Conservation (phyloP, 1,284 basidiomycete genomes). For the Ceratobasidium sp. region DNA sequence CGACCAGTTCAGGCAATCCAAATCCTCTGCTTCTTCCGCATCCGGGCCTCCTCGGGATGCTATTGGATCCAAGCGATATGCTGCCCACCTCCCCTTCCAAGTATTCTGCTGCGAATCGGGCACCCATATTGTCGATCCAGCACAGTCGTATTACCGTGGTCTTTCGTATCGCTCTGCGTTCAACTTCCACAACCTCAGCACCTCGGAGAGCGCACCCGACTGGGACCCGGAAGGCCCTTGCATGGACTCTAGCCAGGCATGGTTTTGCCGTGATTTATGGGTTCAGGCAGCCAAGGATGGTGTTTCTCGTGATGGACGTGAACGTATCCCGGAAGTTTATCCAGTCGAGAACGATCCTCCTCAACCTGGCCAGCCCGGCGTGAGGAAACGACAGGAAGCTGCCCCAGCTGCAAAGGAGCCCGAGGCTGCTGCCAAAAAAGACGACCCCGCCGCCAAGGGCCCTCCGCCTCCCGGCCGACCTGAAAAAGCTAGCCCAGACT, state of each 20-base stretch:
- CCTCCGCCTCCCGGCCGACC: constrained; percentile 39
- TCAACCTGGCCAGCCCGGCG: not conserved
- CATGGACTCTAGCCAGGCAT: constrained; percentile 91
- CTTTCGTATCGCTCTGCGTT: constrained; percentile 81
- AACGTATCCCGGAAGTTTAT: constrained; percentile 31
- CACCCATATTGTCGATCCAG: constrained; percentile 92
- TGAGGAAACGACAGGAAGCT: constrained; percentile 13
- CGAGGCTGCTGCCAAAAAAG: constrained; percentile 46
- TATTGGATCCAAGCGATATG: constrained; percentile 80
- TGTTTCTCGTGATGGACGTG: constrained; percentile 56
- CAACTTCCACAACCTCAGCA: constrained; percentile 71
- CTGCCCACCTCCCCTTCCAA: constrained; percentile 91
- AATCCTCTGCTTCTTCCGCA: constrained; percentile 88
- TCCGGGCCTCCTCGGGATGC: constrained; percentile 88
- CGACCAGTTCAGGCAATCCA: constrained; percentile 94
- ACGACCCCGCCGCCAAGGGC: constrained; percentile 39
- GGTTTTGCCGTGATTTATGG: constrained; percentile 96
- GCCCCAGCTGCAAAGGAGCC: constrained; percentile 38
- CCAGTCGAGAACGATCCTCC: constrained; percentile 31
- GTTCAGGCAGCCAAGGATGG: constrained; percentile 80
- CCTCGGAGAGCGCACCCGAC: constrained; percentile 61
- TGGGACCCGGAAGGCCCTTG: constrained; percentile 82
- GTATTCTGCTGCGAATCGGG: constrained; percentile 97
- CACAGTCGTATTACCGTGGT: constrained; percentile 90
- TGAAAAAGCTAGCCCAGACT: constrained; percentile 52